Base-by-base conservation (phyloP, 2,329 filamentous ascomycete genomes). In the Arthroderma uncinatum region DNA sequence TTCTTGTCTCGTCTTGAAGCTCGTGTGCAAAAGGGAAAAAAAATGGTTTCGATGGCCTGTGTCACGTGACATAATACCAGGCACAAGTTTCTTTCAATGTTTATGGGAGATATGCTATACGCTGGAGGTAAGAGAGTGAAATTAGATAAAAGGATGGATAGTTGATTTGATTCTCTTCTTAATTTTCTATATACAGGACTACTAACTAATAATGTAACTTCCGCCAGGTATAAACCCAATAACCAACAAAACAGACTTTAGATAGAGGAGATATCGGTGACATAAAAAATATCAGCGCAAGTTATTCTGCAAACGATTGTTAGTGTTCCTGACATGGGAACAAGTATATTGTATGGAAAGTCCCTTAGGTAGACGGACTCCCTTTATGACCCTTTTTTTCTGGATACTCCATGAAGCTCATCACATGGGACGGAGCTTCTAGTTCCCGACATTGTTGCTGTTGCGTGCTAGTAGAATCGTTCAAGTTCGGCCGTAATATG, bases 321-420 rank as follows among this genome's bases (percentile, higher is more conserved):
- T 4, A 47, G 2, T 7, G 40, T 14, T 47, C 21, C 19, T 14
- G 12, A 21, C 21, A 47, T 2, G 12, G 9, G 40, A 28, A 6
- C 10, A 44, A 5, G 14, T 21, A 28, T 5, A 23, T 1, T 28
- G 12, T 25, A 28, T 47, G 40, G 21, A 23, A 19, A 10, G 5
- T 3, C 4, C 5, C 21, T 23, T 23, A 30, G 28, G 34, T n/a
- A 37, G 34, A n/a, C 4, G 34, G 34, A 25, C 12, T 12, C n/a
- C 25, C 47, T 37, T 7, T n/a, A 12, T n/a, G n/a, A 19, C 14
- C 8, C 23, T 23, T 28, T 48, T 56, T 54, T 19, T 44, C n/a
- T 2, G 48, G 50, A 59, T 53, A 58, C n/a, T 55, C 47, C 58
- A 60, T 60, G 19, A 57, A 60, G 12, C 56, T 58, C 42, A 56